A percentile compares a stretch with the other conserved stretches of the same genome.
phyloP scores from a whole-genome alignment of 139 green algal species.

The Micractinium conductrix region DNA sequence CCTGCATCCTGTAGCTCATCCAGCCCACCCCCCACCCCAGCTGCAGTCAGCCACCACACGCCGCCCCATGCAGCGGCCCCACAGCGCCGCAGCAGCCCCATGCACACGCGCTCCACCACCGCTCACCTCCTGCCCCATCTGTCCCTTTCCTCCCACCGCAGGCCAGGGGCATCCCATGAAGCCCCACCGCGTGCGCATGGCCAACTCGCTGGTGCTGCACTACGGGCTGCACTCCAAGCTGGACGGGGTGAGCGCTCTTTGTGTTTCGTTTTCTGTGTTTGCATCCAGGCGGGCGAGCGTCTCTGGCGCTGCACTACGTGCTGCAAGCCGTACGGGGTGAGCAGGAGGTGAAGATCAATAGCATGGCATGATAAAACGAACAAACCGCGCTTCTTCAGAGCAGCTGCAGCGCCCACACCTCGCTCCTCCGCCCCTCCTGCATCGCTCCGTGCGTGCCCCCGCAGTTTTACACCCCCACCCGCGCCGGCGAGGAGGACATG shows the following conservation, averaged over 20 bases:
- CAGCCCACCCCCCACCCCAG: neutral
- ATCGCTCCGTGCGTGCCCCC: neutral
- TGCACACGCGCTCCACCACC: neutral
- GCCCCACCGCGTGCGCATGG: constrained; percentile 94
- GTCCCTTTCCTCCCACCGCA: neutral
- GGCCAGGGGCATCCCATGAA: constrained; percentile 92
- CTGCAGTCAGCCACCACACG: neutral
- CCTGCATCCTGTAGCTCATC: no score
- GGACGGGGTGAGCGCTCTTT: constrained; percentile 57
- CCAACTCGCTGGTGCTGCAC: constrained; percentile 90
- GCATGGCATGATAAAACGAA: no score
- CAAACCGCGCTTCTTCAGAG: no score
- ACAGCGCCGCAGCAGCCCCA: neutral
- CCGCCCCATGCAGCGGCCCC: neutral
- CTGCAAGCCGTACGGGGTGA: neutral
- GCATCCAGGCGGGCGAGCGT: no score
- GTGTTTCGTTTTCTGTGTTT: no score
- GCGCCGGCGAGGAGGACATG: constrained; percentile 70
- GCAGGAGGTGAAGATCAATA: no score
- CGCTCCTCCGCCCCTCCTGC: no score
- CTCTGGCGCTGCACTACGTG: no score
- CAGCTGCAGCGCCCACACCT: no score
- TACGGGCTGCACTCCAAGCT: constrained; percentile 91
- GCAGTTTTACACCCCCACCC: constrained; percentile 31
- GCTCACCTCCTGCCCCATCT: neutral